Evolutionary conservation across 495 filamentous ascomycete species (phyloP).

Genomic region (Hypoxylon fuscum): DNA sequence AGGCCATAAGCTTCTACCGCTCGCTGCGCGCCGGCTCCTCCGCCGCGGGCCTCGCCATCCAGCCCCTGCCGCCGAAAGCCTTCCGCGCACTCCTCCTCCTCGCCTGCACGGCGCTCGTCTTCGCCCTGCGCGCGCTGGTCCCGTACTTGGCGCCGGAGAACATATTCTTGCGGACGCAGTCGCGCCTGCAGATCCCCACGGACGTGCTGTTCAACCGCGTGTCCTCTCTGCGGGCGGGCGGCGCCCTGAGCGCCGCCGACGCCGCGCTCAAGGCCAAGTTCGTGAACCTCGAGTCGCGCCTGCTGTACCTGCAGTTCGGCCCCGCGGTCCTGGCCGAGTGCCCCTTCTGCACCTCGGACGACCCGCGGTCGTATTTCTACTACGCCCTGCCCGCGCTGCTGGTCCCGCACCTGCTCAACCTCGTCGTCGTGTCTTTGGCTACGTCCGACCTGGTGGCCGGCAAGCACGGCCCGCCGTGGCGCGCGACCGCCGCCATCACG

Average conservation of each 20-base stretch:
- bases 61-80: conserved; percentile 63
- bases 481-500: conserved; percentile 72
- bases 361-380: conserved; percentile 74
- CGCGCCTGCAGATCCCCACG: conserved; percentile 82
- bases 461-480: conserved; percentile 69
- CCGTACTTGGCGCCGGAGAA: conserved; percentile 79
- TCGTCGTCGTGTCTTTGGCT: conserved; percentile 69
- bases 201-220: conserved; percentile 89
- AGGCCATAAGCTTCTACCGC: conserved; percentile 75
- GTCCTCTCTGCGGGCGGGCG: conserved; percentile 63
- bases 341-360: conserved; percentile 82
- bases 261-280: conserved; percentile 71
- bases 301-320: conserved; percentile 85
- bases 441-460: conserved; percentile 65
- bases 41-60: conserved; percentile 62
- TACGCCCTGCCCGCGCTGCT: conserved; percentile 81
- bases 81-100: conserved; percentile 68
- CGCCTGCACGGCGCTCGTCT: conserved; percentile 62
- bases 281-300: conserved; percentile 71
- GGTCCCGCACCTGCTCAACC: conserved; percentile 79
- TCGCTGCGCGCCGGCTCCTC: conserved; percentile 58
- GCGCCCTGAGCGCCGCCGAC: conserved; percentile 68
- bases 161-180: conserved; percentile 79
- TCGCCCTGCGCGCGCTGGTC: conserved; percentile 67
- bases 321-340: conserved; percentile 75